Evolutionary conservation across 129 eudicot species (phyloP).

Genomic region (Centella asiatica): DNA sequence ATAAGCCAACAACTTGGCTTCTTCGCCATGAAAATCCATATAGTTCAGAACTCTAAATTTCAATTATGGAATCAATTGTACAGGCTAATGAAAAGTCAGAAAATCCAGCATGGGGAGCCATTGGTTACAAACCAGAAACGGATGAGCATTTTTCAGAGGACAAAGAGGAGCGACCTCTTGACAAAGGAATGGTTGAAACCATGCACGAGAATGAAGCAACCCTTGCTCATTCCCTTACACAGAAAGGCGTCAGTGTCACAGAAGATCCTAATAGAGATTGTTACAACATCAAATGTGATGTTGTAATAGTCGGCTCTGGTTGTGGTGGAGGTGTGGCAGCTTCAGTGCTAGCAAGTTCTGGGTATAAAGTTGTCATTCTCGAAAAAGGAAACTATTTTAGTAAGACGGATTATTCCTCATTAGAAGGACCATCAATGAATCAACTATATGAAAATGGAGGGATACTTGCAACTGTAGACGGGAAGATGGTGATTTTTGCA

Average conservation of each 20-base stretch:
- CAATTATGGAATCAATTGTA: neutral
- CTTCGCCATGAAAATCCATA: too few relatives aligned
- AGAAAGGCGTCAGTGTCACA: slow-evolving; percentile 49
- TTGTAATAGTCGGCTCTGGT: slow-evolving; percentile 83
- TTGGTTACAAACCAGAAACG: slow-evolving; percentile 37
- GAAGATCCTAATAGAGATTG: slow-evolving; percentile 30
- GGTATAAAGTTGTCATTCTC: slow-evolving; percentile 70
- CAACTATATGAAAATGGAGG: slow-evolving; percentile 73
- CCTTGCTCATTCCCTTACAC: slow-evolving; percentile 33
- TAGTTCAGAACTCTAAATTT: too few relatives aligned
- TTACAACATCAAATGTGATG: slow-evolving; percentile 63
- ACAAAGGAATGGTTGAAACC: slow-evolving; percentile 64
- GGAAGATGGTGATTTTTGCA: slow-evolving; percentile 53
- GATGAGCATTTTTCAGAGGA: slow-evolving; percentile 8
- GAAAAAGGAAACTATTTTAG: slow-evolving; percentile 82
- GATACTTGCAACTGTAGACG: slow-evolving; percentile 56
- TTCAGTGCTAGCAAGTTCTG: slow-evolving; percentile 57
- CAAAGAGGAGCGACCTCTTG: slow-evolving; percentile 44
- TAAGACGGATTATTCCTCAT: slow-evolving; percentile 47
- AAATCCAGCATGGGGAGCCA: slow-evolving; percentile 72
- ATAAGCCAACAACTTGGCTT: too few relatives aligned
- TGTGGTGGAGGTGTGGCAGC: slow-evolving; percentile 97
- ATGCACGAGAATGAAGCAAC: slow-evolving; percentile 41
- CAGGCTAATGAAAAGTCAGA: slow-evolving; percentile 48
- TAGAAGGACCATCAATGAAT: slow-evolving; percentile 69